Evolutionary conservation across 768 basidiomycete genomes (phyloP), one percentile per base, ranked within the genome.

Genomic region (Phlebiopsis gigantea): DNA sequence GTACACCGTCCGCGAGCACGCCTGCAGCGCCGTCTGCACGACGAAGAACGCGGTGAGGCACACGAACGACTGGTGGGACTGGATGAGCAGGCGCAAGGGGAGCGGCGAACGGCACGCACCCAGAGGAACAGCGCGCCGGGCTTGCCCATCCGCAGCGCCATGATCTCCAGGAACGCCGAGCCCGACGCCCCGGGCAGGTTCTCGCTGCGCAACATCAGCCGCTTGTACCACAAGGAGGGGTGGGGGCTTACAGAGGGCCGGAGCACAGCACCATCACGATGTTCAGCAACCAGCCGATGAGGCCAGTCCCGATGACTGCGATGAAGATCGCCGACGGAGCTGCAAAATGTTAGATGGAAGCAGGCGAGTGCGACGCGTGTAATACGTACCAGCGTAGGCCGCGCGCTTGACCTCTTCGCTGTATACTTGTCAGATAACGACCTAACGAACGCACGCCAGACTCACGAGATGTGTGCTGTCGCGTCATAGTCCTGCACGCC

Each of bases 21-120:
- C 92, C 62, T 94, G 92, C 6, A 91, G 77, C 8, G 89, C 85
- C 19, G 81, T 85, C 69, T 90, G 88, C 8, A 81, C 82, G 57
- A 90, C 89, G 68, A 90, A 90, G 75, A 91, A 93, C 0, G 93
- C 93, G 15, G 91, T 90, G 56, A 90, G 67, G 75, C 91, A 93
- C 28, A 91, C 87, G 59, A 87, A 84, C 14, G 76, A 76, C 85
- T 85, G 34, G 57, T 45, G 30, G 39, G 8, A 28, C 6, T 41
- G 47, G 7, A 30, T 48, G 15, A 46, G 52, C 10, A 39, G 25
- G n/a, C 47, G 7, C 8, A 25, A 17, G 39, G 19, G 30, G n/a
- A 30, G 26, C 5, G 21, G 45, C 25, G 19, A n/a, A 17, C 19
- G 34, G 45, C 7, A 47, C 8, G 34, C 66, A 85, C 84, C 92